Percentiles rank a stretch among this genome's conserved stretches.
These are phyloP conservation scores for Backusella parvicylindrica DNA, from an alignment of 192 early-diverging fungal genomes.

Conservation along the genomic window DNA sequence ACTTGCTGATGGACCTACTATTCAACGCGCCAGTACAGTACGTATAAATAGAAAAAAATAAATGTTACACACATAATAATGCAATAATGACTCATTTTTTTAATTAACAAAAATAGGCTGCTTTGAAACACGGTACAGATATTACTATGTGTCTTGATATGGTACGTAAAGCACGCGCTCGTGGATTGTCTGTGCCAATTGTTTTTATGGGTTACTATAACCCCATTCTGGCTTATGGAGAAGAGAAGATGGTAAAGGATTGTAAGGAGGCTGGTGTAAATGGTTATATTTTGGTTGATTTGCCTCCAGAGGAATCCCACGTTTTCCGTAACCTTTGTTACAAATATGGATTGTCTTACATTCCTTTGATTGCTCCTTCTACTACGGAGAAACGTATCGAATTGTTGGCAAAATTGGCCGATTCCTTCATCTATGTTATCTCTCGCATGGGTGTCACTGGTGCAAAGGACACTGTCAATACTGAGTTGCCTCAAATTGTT, in stretches of 20 bases:
- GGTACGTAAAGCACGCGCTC: constrained; percentile 74
- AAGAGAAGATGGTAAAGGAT: constrained; percentile 78
- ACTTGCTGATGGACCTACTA: constrained; percentile 94
- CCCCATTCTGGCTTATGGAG: constrained; percentile 93
- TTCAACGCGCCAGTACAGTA: constrained; percentile 88
- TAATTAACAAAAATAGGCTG: constrained; percentile 47
- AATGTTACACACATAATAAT: not conserved
- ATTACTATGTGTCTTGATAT: constrained; percentile 77
- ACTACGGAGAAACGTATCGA: constrained; percentile 84
- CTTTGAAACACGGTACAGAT: constrained; percentile 77
- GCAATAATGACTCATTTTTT: constrained; percentile 1
- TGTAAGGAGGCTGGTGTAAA: constrained; percentile 85
- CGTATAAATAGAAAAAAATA: too few relatives aligned
- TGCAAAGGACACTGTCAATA: constrained; percentile 60
- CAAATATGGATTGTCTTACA: constrained; percentile 48
- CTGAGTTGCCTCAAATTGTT: constrained; percentile 71
- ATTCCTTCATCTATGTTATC: constrained; percentile 96
- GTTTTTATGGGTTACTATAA: constrained; percentile 99
- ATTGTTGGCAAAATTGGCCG: constrained; percentile 74
- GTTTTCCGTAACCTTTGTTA: constrained; percentile 77
- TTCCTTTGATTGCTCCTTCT: constrained; percentile 74
- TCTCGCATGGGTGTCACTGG: constrained; percentile 94
- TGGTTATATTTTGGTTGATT: constrained; percentile 96
- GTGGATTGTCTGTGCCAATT: constrained; percentile 85
- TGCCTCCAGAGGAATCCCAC: constrained; percentile 94